These are phyloP conservation scores for Acanthamoeba sp. DNA, from an alignment of 208 protist species.

Conservation along the genomic window DNA sequence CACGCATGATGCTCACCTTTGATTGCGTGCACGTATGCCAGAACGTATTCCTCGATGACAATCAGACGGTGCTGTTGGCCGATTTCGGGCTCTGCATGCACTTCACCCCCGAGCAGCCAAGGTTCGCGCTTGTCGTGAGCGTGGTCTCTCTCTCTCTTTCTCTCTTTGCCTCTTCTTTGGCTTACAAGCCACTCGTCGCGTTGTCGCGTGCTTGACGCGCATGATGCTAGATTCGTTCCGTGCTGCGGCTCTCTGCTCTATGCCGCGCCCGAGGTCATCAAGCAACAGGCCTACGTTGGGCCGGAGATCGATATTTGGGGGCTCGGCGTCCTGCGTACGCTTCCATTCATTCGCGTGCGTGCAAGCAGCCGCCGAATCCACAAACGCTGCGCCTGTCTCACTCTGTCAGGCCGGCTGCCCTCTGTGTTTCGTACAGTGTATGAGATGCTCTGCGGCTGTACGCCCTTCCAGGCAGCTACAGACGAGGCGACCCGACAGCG, in stretches of 20 bases:
- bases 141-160: not conserved
- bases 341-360: not conserved
- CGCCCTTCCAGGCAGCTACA: not conserved
- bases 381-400: not conserved
- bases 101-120: not conserved
- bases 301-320: slow-evolving; percentile 40
- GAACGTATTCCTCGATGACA: slow-evolving; percentile 9
- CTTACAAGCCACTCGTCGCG: not conserved
- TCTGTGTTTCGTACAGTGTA: not conserved
- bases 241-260: not conserved
- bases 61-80: slow-evolving; percentile 8
- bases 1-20: too few relatives aligned
- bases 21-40: not conserved
- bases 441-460: slow-evolving; percentile 26
- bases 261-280: slow-evolving; percentile 17
- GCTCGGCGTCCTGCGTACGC: not conserved
- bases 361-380: not conserved
- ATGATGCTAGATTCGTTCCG: not conserved
- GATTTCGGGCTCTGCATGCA: slow-evolving; percentile 37
- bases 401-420: not conserved
- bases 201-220: not conserved
- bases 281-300: not conserved
- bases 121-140: not conserved
- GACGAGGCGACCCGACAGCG: not conserved
- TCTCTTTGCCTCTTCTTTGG: not conserved